Evolutionary conservation across 2,329 filamentous ascomycete species (phyloP).

Genomic region (Calonectria pseudoreteaudii): DNA sequence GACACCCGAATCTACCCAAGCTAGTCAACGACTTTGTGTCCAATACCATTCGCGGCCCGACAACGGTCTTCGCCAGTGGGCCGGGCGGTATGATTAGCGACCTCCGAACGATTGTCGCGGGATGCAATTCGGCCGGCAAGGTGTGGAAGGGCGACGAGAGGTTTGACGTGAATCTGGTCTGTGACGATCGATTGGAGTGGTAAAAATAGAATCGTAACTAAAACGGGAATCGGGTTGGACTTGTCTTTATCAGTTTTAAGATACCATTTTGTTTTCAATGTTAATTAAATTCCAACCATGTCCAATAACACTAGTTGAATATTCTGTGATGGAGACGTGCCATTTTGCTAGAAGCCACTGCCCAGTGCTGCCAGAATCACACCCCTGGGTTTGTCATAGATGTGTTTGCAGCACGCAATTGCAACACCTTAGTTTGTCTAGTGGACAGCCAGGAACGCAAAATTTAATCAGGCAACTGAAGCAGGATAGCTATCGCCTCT

Average conservation of each 20-base stretch:
- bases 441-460: neutral
- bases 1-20: constrained; percentile 58
- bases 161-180: constrained; percentile 67
- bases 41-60: constrained; percentile 59
- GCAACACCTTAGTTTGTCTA: neutral
- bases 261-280: constrained; percentile 35
- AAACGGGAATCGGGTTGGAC: constrained; percentile 15
- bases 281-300: neutral
- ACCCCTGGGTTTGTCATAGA: neutral
- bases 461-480: neutral
- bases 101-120: constrained; percentile 64
- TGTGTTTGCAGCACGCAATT: neutral
- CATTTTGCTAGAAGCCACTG: neutral
- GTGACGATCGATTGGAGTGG: constrained; percentile 71
- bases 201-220: constrained; percentile 35
- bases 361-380: neutral
- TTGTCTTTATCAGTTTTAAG: constrained; percentile 27
- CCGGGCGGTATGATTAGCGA: constrained; percentile 71
- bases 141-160: constrained; percentile 70
- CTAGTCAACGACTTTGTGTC: constrained; percentile 63
- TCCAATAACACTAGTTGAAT: neutral
- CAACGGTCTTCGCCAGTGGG: constrained; percentile 70
- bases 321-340: neutral
- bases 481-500: neutral
- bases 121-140: constrained; percentile 61